A percentile compares a stretch with the other conserved stretches of the same genome.
Evolutionary conservation across 2,329 filamentous ascomycete genomes (phyloP).

Genomic region (Nemania diffusa): DNA sequence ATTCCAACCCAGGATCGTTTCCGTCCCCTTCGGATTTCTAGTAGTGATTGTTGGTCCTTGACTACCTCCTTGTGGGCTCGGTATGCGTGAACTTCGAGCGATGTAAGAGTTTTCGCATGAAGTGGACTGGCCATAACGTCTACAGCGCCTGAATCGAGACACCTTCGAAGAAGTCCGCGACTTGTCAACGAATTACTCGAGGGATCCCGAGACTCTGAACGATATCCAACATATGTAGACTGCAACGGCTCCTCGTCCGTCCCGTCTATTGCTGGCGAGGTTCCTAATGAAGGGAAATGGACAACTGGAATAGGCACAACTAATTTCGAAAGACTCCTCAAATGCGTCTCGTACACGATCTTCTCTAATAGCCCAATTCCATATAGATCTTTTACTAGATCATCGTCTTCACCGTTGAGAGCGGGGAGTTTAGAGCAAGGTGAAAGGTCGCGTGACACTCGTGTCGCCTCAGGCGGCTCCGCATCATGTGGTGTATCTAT

Average conservation of each 20-base stretch:
- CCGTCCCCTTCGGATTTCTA: conserved; percentile 77
- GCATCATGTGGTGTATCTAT: conserved; percentile 67
- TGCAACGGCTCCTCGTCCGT: conserved; percentile 42
- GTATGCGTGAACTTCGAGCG: conserved; percentile 85
- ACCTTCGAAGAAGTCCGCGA: conserved; percentile 69
- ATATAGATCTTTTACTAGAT: conserved; percentile 61
- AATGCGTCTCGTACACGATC: conserved; percentile 67
- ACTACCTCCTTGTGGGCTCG: conserved; percentile 80
- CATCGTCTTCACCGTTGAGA: conserved; percentile 54
- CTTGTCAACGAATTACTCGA: conserved; percentile 53
- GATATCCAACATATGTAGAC: conserved; percentile 42
- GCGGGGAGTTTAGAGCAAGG: conserved; percentile 54
- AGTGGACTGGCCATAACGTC: conserved; percentile 88
- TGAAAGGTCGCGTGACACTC: conserved; percentile 56
- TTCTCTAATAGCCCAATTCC: conserved; percentile 65
- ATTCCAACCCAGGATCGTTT: conserved; percentile 94
- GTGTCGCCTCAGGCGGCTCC: conserved; percentile 51
- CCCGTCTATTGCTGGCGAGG: conserved; percentile 47
- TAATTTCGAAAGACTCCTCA: conserved; percentile 66
- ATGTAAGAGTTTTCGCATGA: conserved; percentile 76
- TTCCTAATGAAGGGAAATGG: conserved; percentile 50
- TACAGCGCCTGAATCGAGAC: conserved; percentile 84
- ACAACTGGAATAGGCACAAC: conserved; percentile 67
- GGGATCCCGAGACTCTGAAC: conserved; percentile 39
- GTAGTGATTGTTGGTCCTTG: conserved; percentile 75